These are phyloP conservation scores for Aspergillus taichungensis DNA, from an alignment of 495 filamentous ascomycete genomes.

Conservation along the genomic window DNA sequence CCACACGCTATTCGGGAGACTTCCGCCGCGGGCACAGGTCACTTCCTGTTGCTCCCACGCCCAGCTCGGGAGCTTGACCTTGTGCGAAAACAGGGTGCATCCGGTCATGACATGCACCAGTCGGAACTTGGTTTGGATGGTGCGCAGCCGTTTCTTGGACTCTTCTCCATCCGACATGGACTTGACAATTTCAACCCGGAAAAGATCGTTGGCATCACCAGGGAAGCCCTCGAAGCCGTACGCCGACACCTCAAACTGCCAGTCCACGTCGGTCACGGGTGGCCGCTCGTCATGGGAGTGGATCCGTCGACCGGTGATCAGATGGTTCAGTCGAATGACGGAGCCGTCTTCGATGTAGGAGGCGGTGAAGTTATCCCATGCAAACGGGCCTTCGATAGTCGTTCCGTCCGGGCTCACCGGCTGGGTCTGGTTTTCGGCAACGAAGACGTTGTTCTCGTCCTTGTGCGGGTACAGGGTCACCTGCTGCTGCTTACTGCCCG, in stretches of 20 bases:
- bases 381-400: constrained; percentile 64
- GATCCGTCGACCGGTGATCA: constrained; percentile 72
- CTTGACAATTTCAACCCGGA: constrained; percentile 90
- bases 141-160: constrained; percentile 78
- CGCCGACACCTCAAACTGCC: constrained; percentile 97
- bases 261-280: constrained; percentile 94
- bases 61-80: constrained; percentile 97
- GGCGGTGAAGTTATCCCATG: constrained; percentile 69
- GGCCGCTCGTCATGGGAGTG: constrained; percentile 97
- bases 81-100: constrained; percentile 94
- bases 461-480: constrained; percentile 98
- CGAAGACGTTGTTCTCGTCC: constrained; percentile 93
- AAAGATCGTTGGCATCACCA: constrained; percentile 93
- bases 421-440: constrained; percentile 92
- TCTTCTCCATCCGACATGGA: constrained; percentile 71
- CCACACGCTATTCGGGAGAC: constrained; percentile 93
- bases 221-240: constrained; percentile 97
- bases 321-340: constrained; percentile 73
- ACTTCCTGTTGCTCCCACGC: constrained; percentile 96
- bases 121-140: constrained; percentile 93
- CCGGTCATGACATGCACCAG: constrained; percentile 95
- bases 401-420: constrained; percentile 66
- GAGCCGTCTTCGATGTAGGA: constrained; percentile 71
- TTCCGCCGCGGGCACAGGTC: constrained; percentile 88
- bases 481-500: constrained; percentile 95